Base-by-base conservation (phyloP, 2,329 filamentous ascomycete species). In the Thelonectria rubi region DNA sequence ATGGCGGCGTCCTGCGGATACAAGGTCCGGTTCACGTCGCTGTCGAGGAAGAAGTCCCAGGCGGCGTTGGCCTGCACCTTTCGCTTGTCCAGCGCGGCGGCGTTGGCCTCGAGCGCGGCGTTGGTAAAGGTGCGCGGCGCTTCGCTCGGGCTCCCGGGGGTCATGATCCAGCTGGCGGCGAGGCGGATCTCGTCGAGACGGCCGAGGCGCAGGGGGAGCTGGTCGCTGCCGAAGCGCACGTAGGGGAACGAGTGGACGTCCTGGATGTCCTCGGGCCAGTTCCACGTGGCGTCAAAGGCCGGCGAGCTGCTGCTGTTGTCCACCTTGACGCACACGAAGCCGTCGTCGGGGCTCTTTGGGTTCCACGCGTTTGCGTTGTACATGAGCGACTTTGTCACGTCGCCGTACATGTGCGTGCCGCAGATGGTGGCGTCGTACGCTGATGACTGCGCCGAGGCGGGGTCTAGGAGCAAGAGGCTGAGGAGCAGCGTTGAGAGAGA, bases 331-430 rank as follows among this genome's bases (percentile, higher is more conserved):
- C 69, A 71, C 2, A 68, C 57, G n/a, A 72, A 72, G 26, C 69
- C 69, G 6, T 42, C 47, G 3, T 70, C 56, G 0, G 69, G 69
- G 2, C 66, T 69, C 11, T 72, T 71, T 11, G 55, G 49, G 12
- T 71, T 71, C 69, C 69, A 71, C 14, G 69, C 69, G 24, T 71
- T 71, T 12, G 66, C 68, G n/a, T 70, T 72, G 48, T 72, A 60
- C 58, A 60, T 60, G 10, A 55, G 30, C 11, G 58, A 39, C 17
- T 60, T 37, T 12, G 34, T 55, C 14, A 52, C 32, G 9, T 50
- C 40, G n/a, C 58, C 58, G 17, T 51, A 46, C 18, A 37, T 37
- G 18, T 55, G 26, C 34, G 47, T 43, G 60, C 34, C 56, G 24
- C 60, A 63, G 42, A 63, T 55, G 14, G 52, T 52, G 11, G 56